These are phyloP conservation scores for Orbilia brochopaga DNA, from an alignment of 2,329 filamentous ascomycete species.

Conservation along the genomic window DNA sequence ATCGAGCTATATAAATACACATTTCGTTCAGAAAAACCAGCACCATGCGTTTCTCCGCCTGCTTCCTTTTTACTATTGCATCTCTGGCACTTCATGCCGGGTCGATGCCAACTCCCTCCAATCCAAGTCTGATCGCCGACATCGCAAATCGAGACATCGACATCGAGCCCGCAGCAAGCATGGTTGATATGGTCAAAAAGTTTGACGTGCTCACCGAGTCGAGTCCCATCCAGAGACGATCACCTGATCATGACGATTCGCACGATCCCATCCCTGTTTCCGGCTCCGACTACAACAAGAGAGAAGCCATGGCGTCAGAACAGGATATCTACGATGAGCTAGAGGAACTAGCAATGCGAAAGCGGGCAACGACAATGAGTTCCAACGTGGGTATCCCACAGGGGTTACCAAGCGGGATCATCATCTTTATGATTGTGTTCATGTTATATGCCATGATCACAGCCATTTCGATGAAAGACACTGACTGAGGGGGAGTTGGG, in stretches of 20 bases:
- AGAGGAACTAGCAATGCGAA: slow-evolving; percentile 11
- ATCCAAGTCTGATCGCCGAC: slow-evolving; percentile 11
- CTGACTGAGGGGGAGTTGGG: slow-evolving; percentile 11
- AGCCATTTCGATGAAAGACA: slow-evolving; percentile 43
- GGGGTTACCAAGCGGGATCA: slow-evolving; percentile 34
- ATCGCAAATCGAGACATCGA: slow-evolving; percentile 32
- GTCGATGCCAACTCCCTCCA: slow-evolving; percentile 23
- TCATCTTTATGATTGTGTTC: slow-evolving; percentile 47
- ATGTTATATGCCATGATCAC: slow-evolving; percentile 50
- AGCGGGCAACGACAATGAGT: slow-evolving; percentile 23
- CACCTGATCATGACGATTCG: slow-evolving; percentile 16
- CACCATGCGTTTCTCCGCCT: slow-evolving; percentile 43
- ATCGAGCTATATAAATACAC: neutral
- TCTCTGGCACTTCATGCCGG: slow-evolving; percentile 25
- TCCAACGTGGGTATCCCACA: slow-evolving; percentile 37
- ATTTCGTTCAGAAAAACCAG: slow-evolving; percentile 10
- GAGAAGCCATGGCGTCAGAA: slow-evolving; percentile 10
- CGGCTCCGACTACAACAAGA: slow-evolving; percentile 45
- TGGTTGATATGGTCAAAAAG: slow-evolving; percentile 18
- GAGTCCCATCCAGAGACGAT: slow-evolving; percentile 10
- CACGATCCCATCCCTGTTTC: slow-evolving; percentile 30
- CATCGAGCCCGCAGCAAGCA: slow-evolving; percentile 12
- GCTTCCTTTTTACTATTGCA: slow-evolving; percentile 21
- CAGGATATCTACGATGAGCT: slow-evolving; percentile 18
- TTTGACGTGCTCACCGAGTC: slow-evolving; percentile 9